phyloP scores from a whole-genome alignment of 495 filamentous ascomycete species.

The Poronia punctata region DNA sequence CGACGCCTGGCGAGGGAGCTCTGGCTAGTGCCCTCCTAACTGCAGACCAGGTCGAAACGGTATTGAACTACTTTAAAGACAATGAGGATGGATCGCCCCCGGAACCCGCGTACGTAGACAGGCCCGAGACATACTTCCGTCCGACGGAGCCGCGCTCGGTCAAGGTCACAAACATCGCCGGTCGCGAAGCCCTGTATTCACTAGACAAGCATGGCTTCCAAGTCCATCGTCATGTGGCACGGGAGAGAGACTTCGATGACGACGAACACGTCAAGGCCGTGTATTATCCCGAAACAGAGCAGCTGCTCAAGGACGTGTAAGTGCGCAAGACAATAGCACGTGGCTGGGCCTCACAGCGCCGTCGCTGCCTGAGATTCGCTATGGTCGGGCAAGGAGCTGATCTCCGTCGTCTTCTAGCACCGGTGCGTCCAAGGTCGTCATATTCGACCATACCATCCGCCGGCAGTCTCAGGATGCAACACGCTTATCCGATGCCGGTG shows the following conservation, averaged over 20 bases:
- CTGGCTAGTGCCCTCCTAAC: neutral
- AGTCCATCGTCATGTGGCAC: slow-evolving; percentile 28
- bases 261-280: slow-evolving; percentile 59
- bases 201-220: slow-evolving; percentile 41
- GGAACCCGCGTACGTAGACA: slow-evolving; percentile 38
- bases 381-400: neutral
- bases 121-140: slow-evolving; percentile 45
- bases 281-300: slow-evolving; percentile 63
- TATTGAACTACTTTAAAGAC: slow-evolving; percentile 54
- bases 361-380: neutral
- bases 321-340: slow-evolving; percentile 20
- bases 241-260: slow-evolving; percentile 57
- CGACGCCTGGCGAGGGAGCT: slow-evolving; percentile 9
- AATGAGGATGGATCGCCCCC: slow-evolving; percentile 52
- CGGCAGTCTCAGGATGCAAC: slow-evolving; percentile 31
- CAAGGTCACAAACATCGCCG: slow-evolving; percentile 33
- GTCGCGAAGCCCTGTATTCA: slow-evolving; percentile 30
- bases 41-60: slow-evolving; percentile 43
- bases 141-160: slow-evolving; percentile 30
- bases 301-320: slow-evolving; percentile 57
- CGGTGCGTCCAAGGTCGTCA: slow-evolving; percentile 57
- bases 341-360: neutral
- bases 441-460: slow-evolving; percentile 74
- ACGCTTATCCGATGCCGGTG: slow-evolving; percentile 3
- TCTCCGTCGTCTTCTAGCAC: slow-evolving; percentile 40